These are phyloP conservation scores for Toxoplasma gondii DNA, from an alignment of 169 alveolate species.

Conservation along the genomic window DNA sequence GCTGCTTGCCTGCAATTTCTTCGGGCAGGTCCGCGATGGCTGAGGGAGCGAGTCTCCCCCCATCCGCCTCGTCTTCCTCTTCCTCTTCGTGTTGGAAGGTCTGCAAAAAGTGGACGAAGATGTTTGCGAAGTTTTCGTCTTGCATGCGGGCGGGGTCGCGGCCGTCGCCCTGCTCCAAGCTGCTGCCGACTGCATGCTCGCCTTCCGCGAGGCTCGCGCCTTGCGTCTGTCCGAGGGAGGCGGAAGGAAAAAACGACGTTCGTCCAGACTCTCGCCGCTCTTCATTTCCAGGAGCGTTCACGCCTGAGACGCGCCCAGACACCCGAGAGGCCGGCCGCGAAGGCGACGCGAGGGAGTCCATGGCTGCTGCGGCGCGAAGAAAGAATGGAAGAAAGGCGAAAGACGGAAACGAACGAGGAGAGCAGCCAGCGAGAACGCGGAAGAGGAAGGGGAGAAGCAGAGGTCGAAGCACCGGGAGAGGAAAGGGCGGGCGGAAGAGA, in stretches of 20 bases:
- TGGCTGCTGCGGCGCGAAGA: not conserved
- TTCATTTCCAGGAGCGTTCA: not conserved
- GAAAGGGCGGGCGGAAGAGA: not conserved
- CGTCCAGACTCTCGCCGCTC: not conserved
- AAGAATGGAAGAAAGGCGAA: not conserved
- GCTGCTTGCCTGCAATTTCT: constrained; percentile 25
- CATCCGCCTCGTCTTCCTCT: constrained; percentile 21
- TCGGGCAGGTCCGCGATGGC: constrained; percentile 7
- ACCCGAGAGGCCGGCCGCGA: not conserved
- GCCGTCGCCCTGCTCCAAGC: constrained; percentile 5
- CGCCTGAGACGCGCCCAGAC: not conserved
- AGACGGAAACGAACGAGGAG: not conserved
- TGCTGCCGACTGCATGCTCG: not conserved
- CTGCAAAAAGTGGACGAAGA: constrained; percentile 18
- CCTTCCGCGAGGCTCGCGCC: not conserved
- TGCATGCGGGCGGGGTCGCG: constrained; percentile 27
- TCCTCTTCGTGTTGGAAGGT: not conserved
- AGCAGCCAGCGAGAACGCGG: not conserved
- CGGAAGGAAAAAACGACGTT: not conserved
- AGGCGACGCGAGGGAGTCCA: not conserved
- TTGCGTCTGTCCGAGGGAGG: not conserved
- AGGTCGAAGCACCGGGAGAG: not conserved
- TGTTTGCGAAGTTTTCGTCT: constrained; percentile 18
- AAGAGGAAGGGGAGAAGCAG: not conserved
- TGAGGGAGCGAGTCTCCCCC: not conserved